Evolutionary conservation across 2,329 filamentous ascomycete species (phyloP), one percentile per base, ranked within the genome.

Genomic region (Nothophoma quercina): DNA sequence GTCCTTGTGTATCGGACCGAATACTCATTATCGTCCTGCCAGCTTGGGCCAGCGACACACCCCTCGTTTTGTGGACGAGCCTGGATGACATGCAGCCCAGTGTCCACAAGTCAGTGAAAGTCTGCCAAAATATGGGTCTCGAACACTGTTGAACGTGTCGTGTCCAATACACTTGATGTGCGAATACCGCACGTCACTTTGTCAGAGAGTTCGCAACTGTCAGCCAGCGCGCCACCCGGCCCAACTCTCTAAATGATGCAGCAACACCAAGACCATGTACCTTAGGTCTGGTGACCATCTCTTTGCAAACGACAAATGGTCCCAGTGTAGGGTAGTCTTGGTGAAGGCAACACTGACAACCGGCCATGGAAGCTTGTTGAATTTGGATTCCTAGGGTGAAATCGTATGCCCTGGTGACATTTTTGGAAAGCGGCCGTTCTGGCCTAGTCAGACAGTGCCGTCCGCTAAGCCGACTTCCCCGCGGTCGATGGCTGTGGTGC

Each of bases 1-100:
- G 62, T 55, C 58, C 47, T 56, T 51, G 49, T 40, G 15, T 52
- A 64, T 72, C 70, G 70, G 70, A 44, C 70, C 70, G 70, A 71
- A 50, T 70, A 13, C 34, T 51, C 53, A 62, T 60, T 64, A 61
- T 55, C 44, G 57, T 66, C 55, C 54, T 61, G 45, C 66, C 64
- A 59, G 58, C 64, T 65, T 59, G 55, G 63, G 61, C 47, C 61
- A 59, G 51, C 54, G 52, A 53, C 56, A 64, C 53, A 58, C 60
- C 58, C 57, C 57, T 62, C 51, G 47, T 55, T 58, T 48, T 50
- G 51, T 48, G 59, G 52, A 44, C 48, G 54, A 53, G 21, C 38
- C 26, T 47, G 43, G 16, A 42, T 54, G 43, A 59, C 61, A 57
- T 59, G 58, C 53, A 57, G 58, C 43, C 56, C 55, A 59, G 53